Evolutionary conservation across 1,139 yeast genomes (phyloP), one percentile per base, ranked within the genome.

Genomic region (Yamadazyma oceani): DNA sequence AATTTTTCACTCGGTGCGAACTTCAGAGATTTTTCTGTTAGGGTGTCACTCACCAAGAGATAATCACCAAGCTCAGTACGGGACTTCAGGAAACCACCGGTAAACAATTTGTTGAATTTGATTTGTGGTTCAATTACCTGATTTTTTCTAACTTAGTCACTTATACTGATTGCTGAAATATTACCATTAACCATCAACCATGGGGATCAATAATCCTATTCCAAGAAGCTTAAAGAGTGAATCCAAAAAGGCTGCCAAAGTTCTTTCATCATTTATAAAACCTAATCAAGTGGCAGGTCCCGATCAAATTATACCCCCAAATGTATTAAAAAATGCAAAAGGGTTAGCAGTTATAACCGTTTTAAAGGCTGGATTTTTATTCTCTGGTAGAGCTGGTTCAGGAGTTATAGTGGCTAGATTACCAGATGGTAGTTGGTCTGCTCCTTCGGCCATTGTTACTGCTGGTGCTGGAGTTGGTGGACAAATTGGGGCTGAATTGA

Each of bases 391-490:
- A 60, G 97, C 97, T 2, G 98, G 98, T 17, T 87, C 96, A 1
- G 98, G 98, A 45, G 88, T 92, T 25, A 85, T 92, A 46, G 94
- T 92, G 21, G 96, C 97, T 5, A 73, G 97, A 45, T 73, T 92
- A 37, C 94, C 94, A 2, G 98, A 92, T 62, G 97, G 97, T 1
- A 64, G 82, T 0, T 92, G 98, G 98, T 88, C 97, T n/a, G 94
- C 97, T 1, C 98, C 98, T 2, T 84, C 96, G 2, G 98, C 97
- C 8, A 85, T 92, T 51, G 83, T 82, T 35, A 86, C 97, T 17
- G 97, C 96, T 1, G 98, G 98, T 51, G 97, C 97, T 3, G 97
- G 98, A 55, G 97, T 94, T 4, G 98, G 98, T 41, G 98, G 98
- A 30, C 95, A 89, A 66, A 79, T 92, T 49, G 98, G 98, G 29